These are phyloP conservation scores for Brassica cretica DNA, from an alignment of 345 rosid species.

Conservation along the genomic window DNA sequence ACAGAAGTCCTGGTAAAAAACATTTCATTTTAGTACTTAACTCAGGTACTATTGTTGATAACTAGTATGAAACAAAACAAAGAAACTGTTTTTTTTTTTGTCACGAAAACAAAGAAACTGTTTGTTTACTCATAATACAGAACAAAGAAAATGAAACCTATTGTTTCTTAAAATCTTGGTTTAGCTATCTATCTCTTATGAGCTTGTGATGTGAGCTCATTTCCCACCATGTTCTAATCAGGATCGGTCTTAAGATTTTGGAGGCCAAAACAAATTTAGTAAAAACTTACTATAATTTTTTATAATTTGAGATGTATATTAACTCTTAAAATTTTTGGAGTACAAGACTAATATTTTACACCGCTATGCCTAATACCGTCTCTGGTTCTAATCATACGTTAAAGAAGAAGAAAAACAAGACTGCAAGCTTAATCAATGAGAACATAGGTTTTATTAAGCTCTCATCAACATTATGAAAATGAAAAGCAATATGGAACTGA, in stretches of 20 bases:
- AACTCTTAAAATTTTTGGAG: too few species aligned
- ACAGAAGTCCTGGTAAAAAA: neutral
- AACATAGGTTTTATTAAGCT: conserved; percentile 16
- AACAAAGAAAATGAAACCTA: conserved; percentile 3
- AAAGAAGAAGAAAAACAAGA: neutral
- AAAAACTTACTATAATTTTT: too few species aligned
- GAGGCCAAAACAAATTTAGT: too few species aligned
- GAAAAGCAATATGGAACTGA: neutral
- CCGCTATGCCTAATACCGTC: too few species aligned
- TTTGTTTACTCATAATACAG: neutral
- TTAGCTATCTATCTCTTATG: neutral
- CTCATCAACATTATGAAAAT: conserved; percentile 1
- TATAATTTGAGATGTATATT: too few species aligned
- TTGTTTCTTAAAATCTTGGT: neutral
- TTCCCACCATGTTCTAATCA: neutral
- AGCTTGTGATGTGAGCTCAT: conserved; percentile 15
- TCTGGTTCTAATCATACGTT: neutral
- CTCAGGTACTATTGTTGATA: neutral
- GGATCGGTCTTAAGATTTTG: too few species aligned
- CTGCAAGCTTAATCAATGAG: neutral
- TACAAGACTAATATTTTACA: too few species aligned
- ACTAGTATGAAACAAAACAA: neutral
- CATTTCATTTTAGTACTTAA: neutral
- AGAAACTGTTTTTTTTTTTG: neutral
- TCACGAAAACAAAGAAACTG: neutral